Evolutionary conservation across 345 rosid genomes (phyloP).

Genomic region (Leavenworthia alabamica): DNA sequence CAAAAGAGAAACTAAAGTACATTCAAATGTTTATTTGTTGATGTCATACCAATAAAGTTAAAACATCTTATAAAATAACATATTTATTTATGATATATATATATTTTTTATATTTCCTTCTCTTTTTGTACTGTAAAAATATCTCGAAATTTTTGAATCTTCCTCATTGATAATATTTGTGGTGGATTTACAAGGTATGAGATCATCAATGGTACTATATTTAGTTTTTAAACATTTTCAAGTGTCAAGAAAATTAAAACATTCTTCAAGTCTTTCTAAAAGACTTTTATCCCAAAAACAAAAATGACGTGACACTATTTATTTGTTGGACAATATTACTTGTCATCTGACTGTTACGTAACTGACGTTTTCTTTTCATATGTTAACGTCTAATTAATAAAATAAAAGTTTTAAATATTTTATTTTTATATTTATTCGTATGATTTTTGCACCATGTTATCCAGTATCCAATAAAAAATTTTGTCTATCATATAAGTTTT

Average conservation of each 20-base stretch:
- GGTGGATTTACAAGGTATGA: slow-evolving; percentile 14
- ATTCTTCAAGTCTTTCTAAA: slow-evolving; percentile 6
- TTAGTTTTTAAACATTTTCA: background rate
- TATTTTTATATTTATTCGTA: background rate
- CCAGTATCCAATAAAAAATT: background rate
- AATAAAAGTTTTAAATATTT: background rate
- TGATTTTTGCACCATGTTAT: background rate
- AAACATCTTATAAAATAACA: background rate
- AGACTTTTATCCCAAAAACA: background rate
- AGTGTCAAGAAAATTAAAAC: slow-evolving; percentile 7
- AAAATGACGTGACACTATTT: background rate
- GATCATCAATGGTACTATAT: slow-evolving; percentile 1
- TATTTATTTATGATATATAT: no score
- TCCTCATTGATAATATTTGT: slow-evolving; percentile 3
- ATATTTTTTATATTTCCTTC: background rate
- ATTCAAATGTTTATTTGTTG: slow-evolving; percentile 18
- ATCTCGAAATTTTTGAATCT: background rate
- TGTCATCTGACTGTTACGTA: background rate
- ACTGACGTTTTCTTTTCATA: background rate
- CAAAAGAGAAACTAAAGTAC: slow-evolving; percentile 25
- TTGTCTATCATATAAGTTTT: background rate
- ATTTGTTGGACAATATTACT: background rate
- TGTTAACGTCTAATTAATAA: background rate
- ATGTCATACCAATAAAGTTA: slow-evolving; percentile 18
- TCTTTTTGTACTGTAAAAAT: slow-evolving; percentile 4